A percentile compares a stretch with the other conserved stretches of the same genome.
Conservation (phyloP, 2,329 filamentous ascomycete genomes). For the Microsporum audouinii region DNA sequence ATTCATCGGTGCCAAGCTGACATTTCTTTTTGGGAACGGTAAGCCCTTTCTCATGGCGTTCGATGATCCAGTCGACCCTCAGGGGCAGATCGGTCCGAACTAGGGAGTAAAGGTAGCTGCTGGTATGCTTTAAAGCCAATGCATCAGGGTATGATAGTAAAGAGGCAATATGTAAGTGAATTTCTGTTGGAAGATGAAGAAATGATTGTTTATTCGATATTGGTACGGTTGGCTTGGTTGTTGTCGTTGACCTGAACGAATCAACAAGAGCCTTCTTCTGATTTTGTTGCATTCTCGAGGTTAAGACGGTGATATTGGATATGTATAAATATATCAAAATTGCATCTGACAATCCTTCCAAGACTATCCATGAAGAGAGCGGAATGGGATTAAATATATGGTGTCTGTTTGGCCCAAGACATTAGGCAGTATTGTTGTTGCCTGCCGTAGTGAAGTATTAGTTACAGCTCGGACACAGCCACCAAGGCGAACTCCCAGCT, state of each 20-base stretch:
- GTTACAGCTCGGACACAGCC: not conserved
- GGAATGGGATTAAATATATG: not conserved
- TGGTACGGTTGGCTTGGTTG: not conserved
- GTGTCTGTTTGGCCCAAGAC: not conserved
- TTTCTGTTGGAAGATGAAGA: constrained; percentile 49
- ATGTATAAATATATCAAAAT: not conserved
- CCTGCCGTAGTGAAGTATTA: not conserved
- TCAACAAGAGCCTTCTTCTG: not conserved
- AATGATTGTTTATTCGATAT: constrained; percentile 20
- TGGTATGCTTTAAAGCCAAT: constrained; percentile 57
- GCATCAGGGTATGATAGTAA: constrained; percentile 59
- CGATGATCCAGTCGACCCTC: constrained; percentile 59
- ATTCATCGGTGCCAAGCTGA: constrained; percentile 32
- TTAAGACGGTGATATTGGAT: not conserved
- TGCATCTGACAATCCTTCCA: no score
- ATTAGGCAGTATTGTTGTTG: not conserved
- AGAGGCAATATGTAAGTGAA: constrained; percentile 52
- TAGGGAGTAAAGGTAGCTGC: constrained; percentile 50
- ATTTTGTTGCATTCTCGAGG: not conserved
- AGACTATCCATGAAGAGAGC: no score
- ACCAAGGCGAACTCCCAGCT: not conserved
- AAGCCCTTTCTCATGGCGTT: constrained; percentile 51
- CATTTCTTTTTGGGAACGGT: constrained; percentile 50
- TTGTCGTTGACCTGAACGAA: not conserved
- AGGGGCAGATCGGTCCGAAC: constrained; percentile 55